Conservation (phyloP, 2,329 filamentous ascomycete species). For the Tolypocladium endophyticum region DNA sequence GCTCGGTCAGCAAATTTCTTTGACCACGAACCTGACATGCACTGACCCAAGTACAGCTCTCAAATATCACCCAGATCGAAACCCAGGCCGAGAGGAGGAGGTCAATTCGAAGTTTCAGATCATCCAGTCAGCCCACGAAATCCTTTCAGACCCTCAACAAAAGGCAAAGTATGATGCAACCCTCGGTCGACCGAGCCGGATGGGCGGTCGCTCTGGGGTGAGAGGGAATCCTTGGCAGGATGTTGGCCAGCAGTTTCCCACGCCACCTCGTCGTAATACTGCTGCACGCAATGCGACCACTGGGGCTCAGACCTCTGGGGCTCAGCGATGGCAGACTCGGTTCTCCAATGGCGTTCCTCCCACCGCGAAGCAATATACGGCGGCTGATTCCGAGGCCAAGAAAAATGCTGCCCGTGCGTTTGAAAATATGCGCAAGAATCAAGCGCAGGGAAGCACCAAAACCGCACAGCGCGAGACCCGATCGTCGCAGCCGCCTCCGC, state of each 20-base stretch:
- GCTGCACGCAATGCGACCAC: constrained; percentile 19
- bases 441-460: constrained; percentile 15
- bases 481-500: constrained; percentile 14
- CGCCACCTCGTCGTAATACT: constrained; percentile 33
- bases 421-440: constrained; percentile 31
- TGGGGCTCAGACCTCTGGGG: constrained; percentile 32
- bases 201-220: constrained; percentile 41
- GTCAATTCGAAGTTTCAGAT: constrained; percentile 75
- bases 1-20: constrained; percentile 46
- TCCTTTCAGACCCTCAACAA: constrained; percentile 43
- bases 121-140: constrained; percentile 77
- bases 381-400: constrained; percentile 24
- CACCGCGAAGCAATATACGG: constrained; percentile 27
- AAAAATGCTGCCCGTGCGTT: constrained; percentile 31
- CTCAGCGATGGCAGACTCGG: constrained; percentile 32
- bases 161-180: constrained; percentile 44
- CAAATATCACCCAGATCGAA: constrained; percentile 82
- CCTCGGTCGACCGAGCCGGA: constrained; percentile 25
- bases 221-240: constrained; percentile 48
- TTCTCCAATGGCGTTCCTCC: constrained; percentile 30
- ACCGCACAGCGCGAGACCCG: constrained; percentile 14
- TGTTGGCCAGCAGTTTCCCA: constrained; percentile 36
- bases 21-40: background rate
- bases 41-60: constrained; percentile 44
- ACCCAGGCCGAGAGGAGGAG: constrained; percentile 71